Base-by-base conservation (phyloP, 208 protist genomes). In the Acanthamoeba rhysodes region DNA sequence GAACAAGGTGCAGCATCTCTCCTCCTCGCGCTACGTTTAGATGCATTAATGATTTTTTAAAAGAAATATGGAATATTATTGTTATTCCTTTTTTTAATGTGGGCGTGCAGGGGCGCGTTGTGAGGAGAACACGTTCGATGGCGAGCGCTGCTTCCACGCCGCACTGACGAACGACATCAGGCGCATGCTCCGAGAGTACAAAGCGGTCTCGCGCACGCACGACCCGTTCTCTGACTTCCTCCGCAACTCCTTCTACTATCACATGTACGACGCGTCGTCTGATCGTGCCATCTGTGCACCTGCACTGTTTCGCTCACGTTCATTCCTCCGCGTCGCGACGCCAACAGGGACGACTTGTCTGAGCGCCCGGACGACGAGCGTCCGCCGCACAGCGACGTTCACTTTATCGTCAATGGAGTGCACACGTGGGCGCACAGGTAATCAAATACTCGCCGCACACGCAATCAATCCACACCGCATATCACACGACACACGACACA, bases 101-200 rank as follows among this genome's bases (percentile, higher is more conserved):
- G 2, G 2, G 2, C 4, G 8, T 84, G 50, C 48, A 90, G 84
- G 84, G 2, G 84, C 84, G n/a, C 84, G 84, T 41, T 90, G 84
- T 29, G 84, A 90, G 32, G 84, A 90, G n/a, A 90, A 90, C 53
- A 90, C 84, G 84, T 90, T 90, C 34, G 84, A 90, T 37, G 84
- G 84, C 18, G 84, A 90, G 84, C 84, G 84, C 18, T 90, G 84
- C 84, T 90, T 90, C 32, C 84, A 90, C 32, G 84, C 55, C 8
- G 84, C 84, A 4, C 55, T 90, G 14, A 90, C 84, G 16, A 90
- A 90, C 84, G 84, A 90, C 55, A 90, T 90, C 57, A 12, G 84
- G 34, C 48, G 57, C 53, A 90, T 90, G 48, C 55, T 90, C 18
- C 4, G 53, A 0, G 57, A 90, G 53, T 68, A 90, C 84, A 90